phyloP scores from a whole-genome alignment of 768 basidiomycete species.

The Kwoniella dejecticola region DNA sequence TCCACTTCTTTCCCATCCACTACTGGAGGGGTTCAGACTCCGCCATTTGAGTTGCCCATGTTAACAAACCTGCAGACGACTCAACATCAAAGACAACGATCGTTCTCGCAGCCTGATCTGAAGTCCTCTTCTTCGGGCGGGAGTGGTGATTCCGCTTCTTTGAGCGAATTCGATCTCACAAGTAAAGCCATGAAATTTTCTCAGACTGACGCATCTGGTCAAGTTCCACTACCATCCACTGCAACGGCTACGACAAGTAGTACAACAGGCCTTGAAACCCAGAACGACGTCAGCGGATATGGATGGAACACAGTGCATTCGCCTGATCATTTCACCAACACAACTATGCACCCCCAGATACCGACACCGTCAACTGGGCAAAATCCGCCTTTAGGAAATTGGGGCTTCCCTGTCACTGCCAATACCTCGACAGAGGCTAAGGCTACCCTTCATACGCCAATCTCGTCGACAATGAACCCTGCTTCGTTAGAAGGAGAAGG shows the following conservation, averaged over 20 bases:
- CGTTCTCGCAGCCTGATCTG: slow-evolving; percentile 14
- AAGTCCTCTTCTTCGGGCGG: slow-evolving; percentile 2
- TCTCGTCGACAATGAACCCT: neutral
- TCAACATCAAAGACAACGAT: slow-evolving; percentile 19
- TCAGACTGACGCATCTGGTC: neutral
- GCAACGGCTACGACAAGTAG: neutral
- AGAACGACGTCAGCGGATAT: neutral
- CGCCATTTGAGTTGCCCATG: neutral
- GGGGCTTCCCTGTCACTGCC: neutral
- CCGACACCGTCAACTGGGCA: neutral
- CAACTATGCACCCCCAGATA: too few relatives aligned
- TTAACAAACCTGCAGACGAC: neutral
- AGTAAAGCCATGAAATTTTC: slow-evolving; percentile 6
- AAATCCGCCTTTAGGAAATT: neutral
- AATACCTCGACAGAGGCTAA: slow-evolving; percentile 1
- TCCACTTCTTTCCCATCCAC: slow-evolving; percentile 8
- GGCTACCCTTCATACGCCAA: neutral
- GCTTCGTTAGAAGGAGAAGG: neutral
- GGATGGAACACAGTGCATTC: neutral
- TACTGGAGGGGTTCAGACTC: neutral
- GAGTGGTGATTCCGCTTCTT: slow-evolving; percentile 1
- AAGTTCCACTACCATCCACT: neutral
- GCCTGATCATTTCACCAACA: neutral
- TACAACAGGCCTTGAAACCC: neutral
- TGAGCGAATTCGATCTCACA: slow-evolving; percentile 6